Evolutionary conservation across 1,284 basidiomycete genomes (phyloP).

Genomic region (Ceratobasidium sp.): DNA sequence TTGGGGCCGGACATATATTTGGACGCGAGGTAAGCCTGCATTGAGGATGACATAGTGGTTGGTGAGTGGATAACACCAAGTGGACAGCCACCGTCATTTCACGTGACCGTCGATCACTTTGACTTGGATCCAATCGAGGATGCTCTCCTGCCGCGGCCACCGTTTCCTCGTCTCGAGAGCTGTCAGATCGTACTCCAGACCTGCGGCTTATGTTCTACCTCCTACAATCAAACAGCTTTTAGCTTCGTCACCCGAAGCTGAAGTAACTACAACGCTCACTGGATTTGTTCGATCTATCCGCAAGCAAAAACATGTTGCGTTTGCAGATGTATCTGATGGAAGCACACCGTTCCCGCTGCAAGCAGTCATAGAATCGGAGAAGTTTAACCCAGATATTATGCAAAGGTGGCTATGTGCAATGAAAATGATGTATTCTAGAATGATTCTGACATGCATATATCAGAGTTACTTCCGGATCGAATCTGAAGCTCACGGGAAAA

Average conservation of each 20-base stretch:
- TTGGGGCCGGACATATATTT: constrained; percentile 98
- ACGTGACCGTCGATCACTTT: not conserved
- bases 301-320: constrained; percentile 83
- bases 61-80: constrained; percentile 10
- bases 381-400: constrained; percentile 44
- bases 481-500: constrained; percentile 69
- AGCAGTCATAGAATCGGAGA: constrained; percentile 63
- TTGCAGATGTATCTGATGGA: constrained; percentile 83
- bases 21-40: constrained; percentile 77
- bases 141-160: constrained; percentile 14
- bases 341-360: constrained; percentile 72
- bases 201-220: constrained; percentile 30
- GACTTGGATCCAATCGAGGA: not conserved
- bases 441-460: not conserved
- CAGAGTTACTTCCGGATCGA: constrained; percentile 69
- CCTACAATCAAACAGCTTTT: constrained; percentile 44
- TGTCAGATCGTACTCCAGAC: not conserved
- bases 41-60: constrained; percentile 45
- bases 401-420: constrained; percentile 47
- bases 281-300: constrained; percentile 87
- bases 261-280: constrained; percentile 49
- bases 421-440: not conserved
- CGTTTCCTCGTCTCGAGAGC: not conserved
- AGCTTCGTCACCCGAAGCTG: constrained; percentile 22
- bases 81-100: constrained; percentile 16